phyloP scores from a whole-genome alignment of 2,329 filamentous ascomycete genomes.

The Fusarium cyanostomum region DNA sequence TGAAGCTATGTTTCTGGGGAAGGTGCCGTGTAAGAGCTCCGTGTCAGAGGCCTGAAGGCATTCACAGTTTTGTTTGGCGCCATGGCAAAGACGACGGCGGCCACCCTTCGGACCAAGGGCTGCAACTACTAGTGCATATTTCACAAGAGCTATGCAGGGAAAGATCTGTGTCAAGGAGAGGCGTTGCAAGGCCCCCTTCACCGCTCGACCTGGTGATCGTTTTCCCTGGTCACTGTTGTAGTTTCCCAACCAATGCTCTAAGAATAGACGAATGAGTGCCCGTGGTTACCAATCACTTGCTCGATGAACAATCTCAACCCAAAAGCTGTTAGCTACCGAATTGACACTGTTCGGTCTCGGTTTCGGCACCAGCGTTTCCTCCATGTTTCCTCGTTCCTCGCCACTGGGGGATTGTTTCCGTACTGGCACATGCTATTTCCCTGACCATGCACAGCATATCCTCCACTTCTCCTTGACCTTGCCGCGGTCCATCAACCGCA shows the following conservation, averaged over 20 bases:
- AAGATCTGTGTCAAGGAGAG: constrained; percentile 31
- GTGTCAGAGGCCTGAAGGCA: constrained; percentile 26
- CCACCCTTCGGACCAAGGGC: constrained; percentile 1
- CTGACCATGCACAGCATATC: constrained; percentile 21
- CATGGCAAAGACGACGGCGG: background rate
- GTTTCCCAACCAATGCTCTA: constrained; percentile 16
- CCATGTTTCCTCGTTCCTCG: constrained; percentile 23
- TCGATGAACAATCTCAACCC: constrained; percentile 8
- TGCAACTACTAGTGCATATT: constrained; percentile 18
- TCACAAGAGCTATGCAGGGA: constrained; percentile 3
- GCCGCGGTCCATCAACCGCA: constrained; percentile 7
- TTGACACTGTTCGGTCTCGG: constrained; percentile 15
- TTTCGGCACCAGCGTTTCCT: constrained; percentile 27
- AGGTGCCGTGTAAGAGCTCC: constrained; percentile 24
- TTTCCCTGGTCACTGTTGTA: constrained; percentile 20
- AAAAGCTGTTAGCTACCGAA: constrained; percentile 20
- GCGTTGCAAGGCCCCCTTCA: constrained; percentile 28
- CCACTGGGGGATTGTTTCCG: constrained; percentile 33
- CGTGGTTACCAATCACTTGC: constrained; percentile 4
- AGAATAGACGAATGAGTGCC: constrained; percentile 27
- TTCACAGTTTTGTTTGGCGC: constrained; percentile 26
- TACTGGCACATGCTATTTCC: constrained; percentile 15
- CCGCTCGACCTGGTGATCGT: constrained; percentile 24
- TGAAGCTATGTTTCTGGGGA: constrained; percentile 27
- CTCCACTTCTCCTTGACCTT: constrained; percentile 1